Percentiles rank a stretch among this genome's conserved stretches.
Conservation (phyloP, 1,284 basidiomycete genomes). For the Ustilago nuda region DNA sequence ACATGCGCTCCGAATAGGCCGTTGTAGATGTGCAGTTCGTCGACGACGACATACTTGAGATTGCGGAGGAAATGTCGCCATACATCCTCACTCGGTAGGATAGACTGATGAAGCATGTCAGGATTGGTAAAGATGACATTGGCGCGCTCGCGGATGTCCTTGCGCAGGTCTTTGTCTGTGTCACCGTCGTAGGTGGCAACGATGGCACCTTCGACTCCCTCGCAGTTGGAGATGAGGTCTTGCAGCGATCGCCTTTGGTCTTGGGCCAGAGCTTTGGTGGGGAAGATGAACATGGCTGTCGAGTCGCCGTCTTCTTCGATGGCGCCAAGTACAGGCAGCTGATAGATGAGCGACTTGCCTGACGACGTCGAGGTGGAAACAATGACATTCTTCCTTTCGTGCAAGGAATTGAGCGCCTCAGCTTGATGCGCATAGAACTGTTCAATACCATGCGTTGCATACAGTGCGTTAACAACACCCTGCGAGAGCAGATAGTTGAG, state of each 20-base stretch:
- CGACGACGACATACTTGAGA: constrained; percentile 82
- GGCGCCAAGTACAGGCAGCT: constrained; percentile 77
- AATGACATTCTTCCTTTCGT: constrained; percentile 78
- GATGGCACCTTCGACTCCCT: constrained; percentile 75
- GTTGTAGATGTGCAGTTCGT: constrained; percentile 83
- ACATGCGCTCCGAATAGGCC: constrained; percentile 65
- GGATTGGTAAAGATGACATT: constrained; percentile 73
- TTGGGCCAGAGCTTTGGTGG: constrained; percentile 92
- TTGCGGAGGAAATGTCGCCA: constrained; percentile 81
- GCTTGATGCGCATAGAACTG: constrained; percentile 83
- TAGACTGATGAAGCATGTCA: constrained; percentile 87
- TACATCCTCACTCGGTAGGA: constrained; percentile 83
- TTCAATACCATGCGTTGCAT: constrained; percentile 76
- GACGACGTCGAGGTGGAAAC: constrained; percentile 91
- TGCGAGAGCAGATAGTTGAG: constrained; percentile 60
- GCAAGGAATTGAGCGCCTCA: constrained; percentile 79
- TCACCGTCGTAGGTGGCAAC: constrained; percentile 90
- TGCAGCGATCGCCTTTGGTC: constrained; percentile 76
- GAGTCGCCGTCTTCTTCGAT: constrained; percentile 76
- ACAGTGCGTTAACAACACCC: constrained; percentile 75
- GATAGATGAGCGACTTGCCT: constrained; percentile 87
- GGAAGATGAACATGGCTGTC: constrained; percentile 87
- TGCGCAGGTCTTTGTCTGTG: constrained; percentile 76
- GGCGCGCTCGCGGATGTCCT: constrained; percentile 69
- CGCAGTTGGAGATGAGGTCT: constrained; percentile 75